phyloP scores from a whole-genome alignment of 768 basidiomycete species.

The Agaricus sinodeliciosus region DNA sequence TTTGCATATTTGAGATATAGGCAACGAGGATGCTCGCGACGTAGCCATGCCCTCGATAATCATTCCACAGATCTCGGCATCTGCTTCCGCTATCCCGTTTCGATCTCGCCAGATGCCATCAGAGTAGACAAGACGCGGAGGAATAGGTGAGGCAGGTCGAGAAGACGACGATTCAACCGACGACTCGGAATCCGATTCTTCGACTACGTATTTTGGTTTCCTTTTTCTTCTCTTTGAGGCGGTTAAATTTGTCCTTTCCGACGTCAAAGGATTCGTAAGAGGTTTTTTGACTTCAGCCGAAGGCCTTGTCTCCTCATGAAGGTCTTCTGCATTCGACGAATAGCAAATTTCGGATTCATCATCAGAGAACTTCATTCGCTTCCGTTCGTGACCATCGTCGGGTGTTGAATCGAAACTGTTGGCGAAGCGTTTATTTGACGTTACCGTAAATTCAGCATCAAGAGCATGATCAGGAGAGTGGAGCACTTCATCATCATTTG shows the following conservation, averaged over 20 bases:
- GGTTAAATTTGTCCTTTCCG: not conserved
- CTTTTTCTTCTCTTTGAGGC: not conserved
- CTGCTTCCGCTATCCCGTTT: constrained; percentile 19
- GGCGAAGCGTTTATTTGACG: not conserved
- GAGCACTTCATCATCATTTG: not conserved
- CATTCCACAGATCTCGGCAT: constrained; percentile 53
- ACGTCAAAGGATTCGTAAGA: not conserved
- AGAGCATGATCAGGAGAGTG: not conserved
- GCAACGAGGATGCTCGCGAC: constrained; percentile 64
- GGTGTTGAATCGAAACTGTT: not conserved
- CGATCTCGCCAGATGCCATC: constrained; percentile 12
- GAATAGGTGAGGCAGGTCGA: not conserved
- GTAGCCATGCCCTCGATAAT: constrained; percentile 64
- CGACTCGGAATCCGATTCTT: constrained; percentile 1
- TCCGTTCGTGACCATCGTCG: not conserved
- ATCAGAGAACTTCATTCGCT: constrained; percentile 2
- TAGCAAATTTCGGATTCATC: not conserved
- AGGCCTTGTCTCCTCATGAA: not conserved
- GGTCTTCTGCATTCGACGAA: not conserved
- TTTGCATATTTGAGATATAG: constrained; percentile 46
- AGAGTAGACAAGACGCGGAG: constrained; percentile 4
- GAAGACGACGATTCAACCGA: constrained; percentile 5
- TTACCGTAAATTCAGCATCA: not conserved
- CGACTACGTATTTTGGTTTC: not conserved
- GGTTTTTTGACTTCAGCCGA: not conserved